Conservation (phyloP, 306 rosid species). For the Quercus dentata region DNA sequence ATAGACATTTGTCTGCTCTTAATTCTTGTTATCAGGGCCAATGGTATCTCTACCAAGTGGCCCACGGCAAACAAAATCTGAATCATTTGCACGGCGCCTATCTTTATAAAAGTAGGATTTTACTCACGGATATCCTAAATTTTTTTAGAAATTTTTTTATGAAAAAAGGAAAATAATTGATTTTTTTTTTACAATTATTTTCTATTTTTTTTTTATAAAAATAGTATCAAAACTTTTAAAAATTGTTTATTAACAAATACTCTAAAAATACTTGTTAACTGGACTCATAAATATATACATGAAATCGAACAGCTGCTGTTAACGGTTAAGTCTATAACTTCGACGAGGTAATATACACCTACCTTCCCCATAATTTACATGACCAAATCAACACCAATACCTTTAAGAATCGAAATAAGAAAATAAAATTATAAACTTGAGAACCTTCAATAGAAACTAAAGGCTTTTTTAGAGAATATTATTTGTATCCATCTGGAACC, state of each 20-base stretch:
- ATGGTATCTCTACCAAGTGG: constrained; percentile 93
- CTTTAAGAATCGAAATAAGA: constrained; percentile 26
- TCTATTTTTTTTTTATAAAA: no score
- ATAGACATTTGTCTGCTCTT: no score
- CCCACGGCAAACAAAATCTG: constrained; percentile 88
- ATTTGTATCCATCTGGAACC: background rate
- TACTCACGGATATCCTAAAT: no score
- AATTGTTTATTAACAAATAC: no score
- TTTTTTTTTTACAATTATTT: no score
- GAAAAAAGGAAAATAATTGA: no score
- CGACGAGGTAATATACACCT: constrained; percentile 82
- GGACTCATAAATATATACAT: constrained; percentile 32
- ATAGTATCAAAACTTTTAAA: no score
- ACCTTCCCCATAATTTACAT: constrained; percentile 92
- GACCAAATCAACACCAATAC: constrained; percentile 97
- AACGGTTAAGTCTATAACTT: constrained; percentile 56
- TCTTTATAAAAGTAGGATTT: constrained; percentile 41
- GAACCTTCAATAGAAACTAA: no score
- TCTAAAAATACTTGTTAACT: no score
- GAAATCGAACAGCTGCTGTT: constrained; percentile 97
- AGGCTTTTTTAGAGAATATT: no score
- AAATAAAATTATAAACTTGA: no score
- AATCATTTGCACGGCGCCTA: constrained; percentile 74
- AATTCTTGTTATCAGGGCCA: constrained; percentile 80
- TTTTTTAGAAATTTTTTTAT: no score